Conservation (phyloP, 2,329 filamentous ascomycete species). For the Fusarium sp. region DNA sequence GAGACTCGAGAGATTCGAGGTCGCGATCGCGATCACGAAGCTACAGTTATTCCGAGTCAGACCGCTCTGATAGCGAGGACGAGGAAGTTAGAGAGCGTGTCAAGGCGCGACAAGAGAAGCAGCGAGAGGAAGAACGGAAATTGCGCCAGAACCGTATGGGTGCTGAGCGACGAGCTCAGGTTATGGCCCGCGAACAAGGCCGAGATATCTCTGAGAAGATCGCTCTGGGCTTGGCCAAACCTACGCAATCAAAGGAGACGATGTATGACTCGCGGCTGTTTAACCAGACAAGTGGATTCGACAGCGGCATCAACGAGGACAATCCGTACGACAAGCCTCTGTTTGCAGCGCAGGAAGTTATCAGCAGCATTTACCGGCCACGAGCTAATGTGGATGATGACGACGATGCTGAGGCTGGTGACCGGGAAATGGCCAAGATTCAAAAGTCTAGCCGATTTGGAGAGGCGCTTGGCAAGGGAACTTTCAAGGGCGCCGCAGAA, state of each 20-base stretch:
- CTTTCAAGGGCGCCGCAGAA: slow-evolving; percentile 87
- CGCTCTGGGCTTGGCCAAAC: slow-evolving; percentile 91
- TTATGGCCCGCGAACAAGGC: slow-evolving; percentile 94
- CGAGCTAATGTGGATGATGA: slow-evolving; percentile 78
- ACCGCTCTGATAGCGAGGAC: slow-evolving; percentile 65
- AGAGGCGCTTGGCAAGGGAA: slow-evolving; percentile 87
- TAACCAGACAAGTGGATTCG: slow-evolving; percentile 92
- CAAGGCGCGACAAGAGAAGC: slow-evolving; percentile 77
- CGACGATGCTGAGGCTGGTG: slow-evolving; percentile 80
- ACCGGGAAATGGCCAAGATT: slow-evolving; percentile 86
- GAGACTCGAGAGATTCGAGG: slow-evolving; percentile 53
- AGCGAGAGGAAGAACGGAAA: slow-evolving; percentile 86
- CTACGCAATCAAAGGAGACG: slow-evolving; percentile 87
- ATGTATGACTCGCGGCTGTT: slow-evolving; percentile 98
- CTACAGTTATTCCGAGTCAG: slow-evolving; percentile 63
- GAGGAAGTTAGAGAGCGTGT: slow-evolving; percentile 79
- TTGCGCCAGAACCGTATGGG: slow-evolving; percentile 95
- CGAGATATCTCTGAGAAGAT: slow-evolving; percentile 98
- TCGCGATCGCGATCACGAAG: slow-evolving; percentile 55
- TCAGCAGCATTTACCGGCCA: slow-evolving; percentile 92
- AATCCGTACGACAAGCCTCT: slow-evolving; percentile 97
- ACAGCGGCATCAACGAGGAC: slow-evolving; percentile 94
- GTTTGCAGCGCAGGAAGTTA: slow-evolving; percentile 94
- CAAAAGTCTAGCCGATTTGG: slow-evolving; percentile 83
- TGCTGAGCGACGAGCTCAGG: slow-evolving; percentile 86